phyloP scores from a whole-genome alignment of 441 rosid species.

The Syzygium malaccense region DNA sequence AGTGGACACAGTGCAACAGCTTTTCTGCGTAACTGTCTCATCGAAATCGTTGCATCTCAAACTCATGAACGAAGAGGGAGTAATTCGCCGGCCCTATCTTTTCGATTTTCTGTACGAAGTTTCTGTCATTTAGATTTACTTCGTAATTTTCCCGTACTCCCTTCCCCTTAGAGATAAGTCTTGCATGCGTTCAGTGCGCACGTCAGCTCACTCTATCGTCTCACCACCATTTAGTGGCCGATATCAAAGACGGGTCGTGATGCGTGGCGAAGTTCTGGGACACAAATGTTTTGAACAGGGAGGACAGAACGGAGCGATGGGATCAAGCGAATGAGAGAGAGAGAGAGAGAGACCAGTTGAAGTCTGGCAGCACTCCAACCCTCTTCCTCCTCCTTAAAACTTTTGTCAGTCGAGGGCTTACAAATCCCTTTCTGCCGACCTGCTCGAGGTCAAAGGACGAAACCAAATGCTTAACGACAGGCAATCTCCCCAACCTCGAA shows the following conservation, averaged over 20 bases:
- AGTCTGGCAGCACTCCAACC: background rate
- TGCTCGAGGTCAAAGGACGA: background rate
- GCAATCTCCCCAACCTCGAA: background rate
- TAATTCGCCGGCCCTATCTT: too few relatives aligned
- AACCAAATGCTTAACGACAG: accelerated
- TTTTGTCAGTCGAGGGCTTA: background rate
- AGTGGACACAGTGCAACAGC: background rate
- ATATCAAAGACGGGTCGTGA: background rate
- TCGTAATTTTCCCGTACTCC: too few relatives aligned
- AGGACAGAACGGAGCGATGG: accelerated
- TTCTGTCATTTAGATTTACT: too few relatives aligned
- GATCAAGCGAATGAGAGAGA: background rate
- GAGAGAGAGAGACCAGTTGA: background rate
- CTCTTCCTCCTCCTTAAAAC: background rate
- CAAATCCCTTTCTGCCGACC: accelerated
- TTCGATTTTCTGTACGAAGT: too few relatives aligned
- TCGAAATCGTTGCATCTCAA: too few relatives aligned
- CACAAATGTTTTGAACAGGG: background rate
- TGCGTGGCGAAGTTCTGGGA: background rate
- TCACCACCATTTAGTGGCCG: too few relatives aligned
- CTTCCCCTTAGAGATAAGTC: too few relatives aligned
- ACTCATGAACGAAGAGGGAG: too few relatives aligned
- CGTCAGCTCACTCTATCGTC: too few relatives aligned
- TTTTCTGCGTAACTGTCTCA: background rate
- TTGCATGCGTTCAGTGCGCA: too few relatives aligned